phyloP scores from a whole-genome alignment of 148 eudicot genomes.

The Rhododendron simsii region DNA sequence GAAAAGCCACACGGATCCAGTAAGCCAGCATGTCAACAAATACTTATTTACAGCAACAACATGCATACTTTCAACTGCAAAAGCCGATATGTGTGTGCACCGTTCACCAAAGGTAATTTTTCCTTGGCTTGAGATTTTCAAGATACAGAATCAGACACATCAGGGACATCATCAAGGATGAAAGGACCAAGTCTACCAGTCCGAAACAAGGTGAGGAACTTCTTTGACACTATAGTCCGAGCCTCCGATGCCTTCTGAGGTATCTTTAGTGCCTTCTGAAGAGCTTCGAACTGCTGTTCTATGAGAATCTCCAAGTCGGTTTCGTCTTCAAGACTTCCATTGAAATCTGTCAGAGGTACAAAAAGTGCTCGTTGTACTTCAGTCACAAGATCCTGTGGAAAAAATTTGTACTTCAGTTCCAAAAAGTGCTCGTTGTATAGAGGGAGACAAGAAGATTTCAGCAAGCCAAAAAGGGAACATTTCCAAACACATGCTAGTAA shows the following conservation, averaged over 20 bases:
- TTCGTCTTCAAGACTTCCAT: conserved; percentile 67
- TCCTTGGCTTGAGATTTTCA: not conserved
- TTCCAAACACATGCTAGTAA: not conserved
- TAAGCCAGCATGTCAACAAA: not conserved
- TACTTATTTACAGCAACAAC: not conserved
- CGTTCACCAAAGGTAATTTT: not conserved
- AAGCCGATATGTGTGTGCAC: not conserved
- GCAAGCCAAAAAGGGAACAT: not conserved
- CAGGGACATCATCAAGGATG: conserved; percentile 94
- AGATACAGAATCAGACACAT: conserved; percentile 13
- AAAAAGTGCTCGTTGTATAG: conserved; percentile 29
- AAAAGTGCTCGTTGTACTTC: conserved; percentile 60
- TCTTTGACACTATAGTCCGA: conserved; percentile 68
- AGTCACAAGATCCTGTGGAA: conserved; percentile 60
- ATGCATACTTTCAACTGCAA: not conserved
- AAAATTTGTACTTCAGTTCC: conserved; percentile 41
- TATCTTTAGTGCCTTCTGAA: conserved; percentile 81
- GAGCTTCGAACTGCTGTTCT: conserved; percentile 70
- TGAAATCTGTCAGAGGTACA: conserved; percentile 46
- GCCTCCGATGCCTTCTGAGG: conserved; percentile 74
- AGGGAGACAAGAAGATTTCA: no score
- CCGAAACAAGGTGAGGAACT: conserved; percentile 79
- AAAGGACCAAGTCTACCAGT: conserved; percentile 91
- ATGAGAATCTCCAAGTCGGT: conserved; percentile 66
- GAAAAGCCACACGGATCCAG: not conserved